phyloP scores from a whole-genome alignment of 2,329 filamentous ascomycete genomes.

The Ilyonectria sp. region DNA sequence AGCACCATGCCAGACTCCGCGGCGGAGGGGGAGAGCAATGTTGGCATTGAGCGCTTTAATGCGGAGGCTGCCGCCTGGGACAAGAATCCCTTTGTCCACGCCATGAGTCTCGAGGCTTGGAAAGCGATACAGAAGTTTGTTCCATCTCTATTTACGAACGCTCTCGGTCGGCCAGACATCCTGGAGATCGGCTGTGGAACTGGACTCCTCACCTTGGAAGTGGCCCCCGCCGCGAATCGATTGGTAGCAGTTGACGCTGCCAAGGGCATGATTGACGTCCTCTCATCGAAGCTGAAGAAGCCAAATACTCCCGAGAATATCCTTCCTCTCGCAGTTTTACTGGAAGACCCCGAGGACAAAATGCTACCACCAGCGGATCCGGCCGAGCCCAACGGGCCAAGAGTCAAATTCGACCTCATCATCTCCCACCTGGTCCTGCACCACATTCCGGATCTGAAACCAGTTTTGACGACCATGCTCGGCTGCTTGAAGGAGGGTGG shows the following conservation, averaged over 20 bases:
- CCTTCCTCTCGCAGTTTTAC: constrained; percentile 60
- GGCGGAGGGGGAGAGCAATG: neutral
- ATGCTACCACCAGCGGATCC: constrained; percentile 55
- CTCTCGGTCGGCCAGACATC: constrained; percentile 52
- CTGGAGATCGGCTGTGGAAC: constrained; percentile 73
- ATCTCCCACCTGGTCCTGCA: constrained; percentile 69
- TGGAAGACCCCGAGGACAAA: constrained; percentile 65
- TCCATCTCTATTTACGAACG: constrained; percentile 15
- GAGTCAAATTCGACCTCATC: constrained; percentile 65
- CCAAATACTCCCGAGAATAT: constrained; percentile 58
- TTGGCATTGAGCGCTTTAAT: constrained; percentile 62
- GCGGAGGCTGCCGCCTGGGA: constrained; percentile 69
- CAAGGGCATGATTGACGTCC: constrained; percentile 68
- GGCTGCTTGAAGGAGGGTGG: constrained; percentile 65
- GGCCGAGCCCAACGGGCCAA: constrained; percentile 43
- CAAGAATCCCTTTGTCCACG: constrained; percentile 65
- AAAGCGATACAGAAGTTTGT: constrained; percentile 47
- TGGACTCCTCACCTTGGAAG: constrained; percentile 65
- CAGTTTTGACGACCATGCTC: constrained; percentile 61
- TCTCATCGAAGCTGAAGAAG: constrained; percentile 59
- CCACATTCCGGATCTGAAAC: constrained; percentile 64
- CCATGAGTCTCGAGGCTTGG: constrained; percentile 57
- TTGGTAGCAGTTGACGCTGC: constrained; percentile 69
- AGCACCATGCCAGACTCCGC: too few relatives aligned
- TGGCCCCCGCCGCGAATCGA: constrained; percentile 63